These are phyloP conservation scores for Scheffersomyces insectosa DNA, from an alignment of 1,139 yeast species.

Conservation along the genomic window DNA sequence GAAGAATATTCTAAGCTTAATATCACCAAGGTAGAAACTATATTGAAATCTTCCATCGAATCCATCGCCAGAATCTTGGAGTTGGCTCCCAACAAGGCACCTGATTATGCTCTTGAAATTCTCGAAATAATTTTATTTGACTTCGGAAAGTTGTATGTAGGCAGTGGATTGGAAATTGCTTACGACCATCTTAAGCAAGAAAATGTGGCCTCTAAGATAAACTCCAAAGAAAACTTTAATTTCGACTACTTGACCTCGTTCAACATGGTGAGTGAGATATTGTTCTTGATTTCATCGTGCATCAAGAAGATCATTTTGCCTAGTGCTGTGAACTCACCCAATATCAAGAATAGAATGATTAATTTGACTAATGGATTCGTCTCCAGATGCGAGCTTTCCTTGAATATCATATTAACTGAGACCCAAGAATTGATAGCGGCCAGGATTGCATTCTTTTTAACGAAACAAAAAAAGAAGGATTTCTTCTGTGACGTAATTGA, in stretches of 20 bases:
- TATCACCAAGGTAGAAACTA: slow-evolving; percentile 55
- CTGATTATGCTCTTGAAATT: slow-evolving; percentile 65
- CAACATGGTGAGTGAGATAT: slow-evolving; percentile 59
- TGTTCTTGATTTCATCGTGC: slow-evolving; percentile 68
- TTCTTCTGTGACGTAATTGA: slow-evolving; percentile 53
- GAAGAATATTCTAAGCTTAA: slow-evolving; percentile 35
- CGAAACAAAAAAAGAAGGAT: slow-evolving; percentile 66
- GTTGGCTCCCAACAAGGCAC: slow-evolving; percentile 62
- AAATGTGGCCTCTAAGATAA: slow-evolving; percentile 21
- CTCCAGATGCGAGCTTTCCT: slow-evolving; percentile 64
- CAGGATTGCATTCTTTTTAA: slow-evolving; percentile 50
- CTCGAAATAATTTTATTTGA: slow-evolving; percentile 68
- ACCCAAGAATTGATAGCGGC: slow-evolving; percentile 51
- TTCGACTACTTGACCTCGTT: slow-evolving; percentile 53
- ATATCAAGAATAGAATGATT: slow-evolving; percentile 62
- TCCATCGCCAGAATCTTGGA: slow-evolving; percentile 78
- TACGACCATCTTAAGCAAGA: slow-evolving; percentile 45
- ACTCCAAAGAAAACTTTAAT: slow-evolving; percentile 27
- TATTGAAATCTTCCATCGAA: slow-evolving; percentile 75
- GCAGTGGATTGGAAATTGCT: slow-evolving; percentile 72
- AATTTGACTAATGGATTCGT: slow-evolving; percentile 68
- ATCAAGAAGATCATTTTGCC: slow-evolving; percentile 74
- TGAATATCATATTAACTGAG: slow-evolving; percentile 65
- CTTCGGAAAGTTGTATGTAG: slow-evolving; percentile 73
- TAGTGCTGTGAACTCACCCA: slow-evolving; percentile 62